Conservation (phyloP, 2,329 filamentous ascomycete genomes). For the Rhinocladiella similis region DNA sequence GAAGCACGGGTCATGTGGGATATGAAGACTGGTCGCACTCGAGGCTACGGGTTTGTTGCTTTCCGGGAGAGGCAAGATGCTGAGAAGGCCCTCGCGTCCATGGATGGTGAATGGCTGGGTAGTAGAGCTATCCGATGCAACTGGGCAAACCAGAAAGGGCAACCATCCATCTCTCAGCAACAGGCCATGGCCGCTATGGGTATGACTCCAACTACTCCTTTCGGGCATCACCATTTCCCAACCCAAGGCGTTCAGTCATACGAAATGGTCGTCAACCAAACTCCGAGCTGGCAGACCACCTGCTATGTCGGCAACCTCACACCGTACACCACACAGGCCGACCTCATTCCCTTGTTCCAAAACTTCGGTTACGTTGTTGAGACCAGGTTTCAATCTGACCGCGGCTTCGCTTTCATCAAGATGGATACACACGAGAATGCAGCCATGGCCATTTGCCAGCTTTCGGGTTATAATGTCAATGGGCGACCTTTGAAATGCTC, state of each 20-base stretch:
- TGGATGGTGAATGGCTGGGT: conserved; percentile 99
- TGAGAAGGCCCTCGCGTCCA: conserved; percentile 92
- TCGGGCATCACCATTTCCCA: conserved; percentile 96
- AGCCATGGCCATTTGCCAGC: conserved; percentile 95
- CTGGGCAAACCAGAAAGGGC: conserved; percentile 99
- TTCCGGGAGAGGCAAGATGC: conserved; percentile 93
- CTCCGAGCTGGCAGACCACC: conserved; percentile 96
- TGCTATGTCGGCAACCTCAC: conserved; percentile 98
- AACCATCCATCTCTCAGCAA: conserved; percentile 96
- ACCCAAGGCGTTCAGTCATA: conserved; percentile 96
- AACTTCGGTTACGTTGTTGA: conserved; percentile 98
- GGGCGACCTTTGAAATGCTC: conserved; percentile 97
- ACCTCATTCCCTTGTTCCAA: conserved; percentile 96
- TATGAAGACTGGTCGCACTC: conserved; percentile 98
- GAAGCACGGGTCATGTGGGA: conserved; percentile 99
- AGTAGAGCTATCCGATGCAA: conserved; percentile 98
- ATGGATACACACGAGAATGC: conserved; percentile 99
- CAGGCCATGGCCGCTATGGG: conserved; percentile 97
- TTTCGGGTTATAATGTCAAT: conserved; percentile 97
- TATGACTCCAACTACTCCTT: conserved; percentile 95
- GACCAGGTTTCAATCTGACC: conserved; percentile 95
- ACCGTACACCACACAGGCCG: conserved; percentile 94
- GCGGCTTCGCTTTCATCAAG: conserved; percentile 98
- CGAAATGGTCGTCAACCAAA: conserved; percentile 94
- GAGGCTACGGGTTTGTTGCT: conserved; percentile 96